Evolutionary conservation across 352 stramenopile species (phyloP), one percentile per base, ranked within the genome.

Genomic region (Pythium monospermum): DNA sequence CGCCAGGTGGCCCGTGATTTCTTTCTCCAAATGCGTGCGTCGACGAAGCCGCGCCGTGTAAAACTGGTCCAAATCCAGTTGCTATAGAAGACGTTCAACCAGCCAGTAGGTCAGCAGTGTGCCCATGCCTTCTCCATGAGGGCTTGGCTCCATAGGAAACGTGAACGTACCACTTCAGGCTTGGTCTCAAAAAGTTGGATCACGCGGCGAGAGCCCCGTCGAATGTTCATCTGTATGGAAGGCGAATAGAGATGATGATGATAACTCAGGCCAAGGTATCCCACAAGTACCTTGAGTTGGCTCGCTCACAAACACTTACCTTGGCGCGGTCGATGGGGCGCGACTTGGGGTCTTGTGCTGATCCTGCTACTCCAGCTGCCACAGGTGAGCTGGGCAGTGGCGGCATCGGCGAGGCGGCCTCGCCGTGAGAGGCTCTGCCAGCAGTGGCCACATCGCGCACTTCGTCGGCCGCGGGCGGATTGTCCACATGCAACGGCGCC

Each of bases 31-130:
- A 35, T 77, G 68, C 18, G 76, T 83, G 8, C 76, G 71, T 13
- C 71, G 68, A 12, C 73, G 71, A 37, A 77, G 54, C 21, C 73
- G 68, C 19, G 66, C 72, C 21, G 70, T 62, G 53, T 87, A 83
- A 38, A 83, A 87, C 4, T 51, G 42, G 42, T 87, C 76, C 16
- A 83, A 53, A 37, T 85, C 71, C 25, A 86, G 60, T 49, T 82
- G 59, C 75, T 86, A 25, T 0, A 3, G 18, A 57, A 41, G n/a
- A n/a, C n/a, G n/a, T 21, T 18, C 5, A 50, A 61, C 11, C 35
- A 43, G 8, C 13, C 2, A 39, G n/a, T 28, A 18, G 38, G 5
- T n/a, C 6, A 45, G 13, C 15, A 30, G 23, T 45, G 11, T 21
- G 32, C 19, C 44, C 12, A 4, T 32, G 25, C 8, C 15, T 36